Conservation (phyloP, 306 rosid genomes). For the Dryas octopetala region DNA sequence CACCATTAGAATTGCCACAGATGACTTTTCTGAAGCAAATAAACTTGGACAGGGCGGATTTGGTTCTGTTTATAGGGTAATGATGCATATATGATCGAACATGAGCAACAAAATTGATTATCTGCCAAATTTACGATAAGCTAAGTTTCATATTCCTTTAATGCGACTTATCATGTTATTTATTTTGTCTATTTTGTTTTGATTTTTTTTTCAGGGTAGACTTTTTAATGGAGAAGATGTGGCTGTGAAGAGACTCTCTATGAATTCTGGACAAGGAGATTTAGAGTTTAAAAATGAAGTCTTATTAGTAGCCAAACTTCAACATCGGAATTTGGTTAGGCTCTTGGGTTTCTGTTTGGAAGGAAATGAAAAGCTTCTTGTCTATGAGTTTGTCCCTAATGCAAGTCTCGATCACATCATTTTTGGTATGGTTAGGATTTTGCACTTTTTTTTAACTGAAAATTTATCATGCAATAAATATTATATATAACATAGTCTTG, state of each 20-base stretch:
- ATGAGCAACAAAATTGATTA: not conserved
- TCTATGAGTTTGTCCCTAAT: conserved; percentile 6
- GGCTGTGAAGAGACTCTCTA: not conserved
- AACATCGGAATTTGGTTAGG: conserved; percentile 15
- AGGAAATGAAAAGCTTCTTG: conserved; percentile 6
- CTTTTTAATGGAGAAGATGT: not conserved
- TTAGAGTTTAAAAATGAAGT: conserved; percentile 12
- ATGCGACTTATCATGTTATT: not conserved
- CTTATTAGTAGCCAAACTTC: not conserved
- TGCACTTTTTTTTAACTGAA: not conserved
- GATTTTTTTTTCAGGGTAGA: not conserved
- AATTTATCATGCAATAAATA: not conserved
- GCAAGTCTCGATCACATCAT: conserved; percentile 16
- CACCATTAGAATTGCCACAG: conserved; percentile 11
- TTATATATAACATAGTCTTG: not conserved
- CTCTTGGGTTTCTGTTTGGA: not conserved
- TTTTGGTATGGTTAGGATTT: not conserved
- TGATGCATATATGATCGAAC: not conserved
- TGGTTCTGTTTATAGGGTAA: conserved; percentile 12
- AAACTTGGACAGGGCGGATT: conserved; percentile 2
- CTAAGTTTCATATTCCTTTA: not conserved
- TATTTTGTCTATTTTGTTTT: not conserved
- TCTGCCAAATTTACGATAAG: not conserved
- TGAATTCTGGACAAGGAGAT: conserved; percentile 6
- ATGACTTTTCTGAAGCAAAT: conserved; percentile 12